A percentile compares a stretch with the other conserved stretches of the same genome.
phyloP scores from a whole-genome alignment of 176 grass and related monocot species.

The Secale cereale region DNA sequence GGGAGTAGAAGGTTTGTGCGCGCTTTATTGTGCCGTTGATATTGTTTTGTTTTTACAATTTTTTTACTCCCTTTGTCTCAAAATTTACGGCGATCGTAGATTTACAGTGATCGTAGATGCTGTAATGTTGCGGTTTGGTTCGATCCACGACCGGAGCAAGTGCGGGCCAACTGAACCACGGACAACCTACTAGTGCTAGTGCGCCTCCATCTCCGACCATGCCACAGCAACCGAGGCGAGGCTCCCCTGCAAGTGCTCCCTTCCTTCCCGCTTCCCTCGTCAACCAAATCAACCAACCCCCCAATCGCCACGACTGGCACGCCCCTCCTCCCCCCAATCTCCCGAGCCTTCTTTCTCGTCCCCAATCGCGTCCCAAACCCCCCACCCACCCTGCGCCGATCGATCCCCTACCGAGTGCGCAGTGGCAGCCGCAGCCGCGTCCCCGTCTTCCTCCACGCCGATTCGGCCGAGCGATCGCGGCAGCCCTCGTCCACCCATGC shows the following conservation, averaged over 20 bases:
- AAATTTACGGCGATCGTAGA: too few species aligned
- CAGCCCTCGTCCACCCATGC: conserved; percentile 21
- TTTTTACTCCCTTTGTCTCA: too few species aligned
- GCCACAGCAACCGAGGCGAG: neutral
- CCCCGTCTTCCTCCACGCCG: neutral
- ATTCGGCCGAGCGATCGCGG: conserved; percentile 2
- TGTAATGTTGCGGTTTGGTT: neutral
- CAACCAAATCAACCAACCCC: conserved; percentile 31
- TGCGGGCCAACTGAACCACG: neutral
- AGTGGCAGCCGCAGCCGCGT: neutral
- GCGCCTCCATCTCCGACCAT: conserved; percentile 4
- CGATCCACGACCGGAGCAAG: neutral
- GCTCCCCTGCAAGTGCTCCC: neutral
- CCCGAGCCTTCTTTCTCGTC: neutral
- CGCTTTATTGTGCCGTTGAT: too few species aligned
- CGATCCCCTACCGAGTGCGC: neutral
- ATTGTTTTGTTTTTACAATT: too few species aligned
- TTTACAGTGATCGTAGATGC: too few species aligned
- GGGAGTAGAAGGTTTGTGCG: too few species aligned
- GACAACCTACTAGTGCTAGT: neutral
- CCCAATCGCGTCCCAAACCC: neutral
- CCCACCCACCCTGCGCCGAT: neutral
- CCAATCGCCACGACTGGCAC: neutral
- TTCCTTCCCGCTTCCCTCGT: conserved; percentile 41
- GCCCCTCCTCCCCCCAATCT: conserved; percentile 11